Base-by-base conservation (phyloP, 768 basidiomycete genomes). In the Auricularia sp. region DNA sequence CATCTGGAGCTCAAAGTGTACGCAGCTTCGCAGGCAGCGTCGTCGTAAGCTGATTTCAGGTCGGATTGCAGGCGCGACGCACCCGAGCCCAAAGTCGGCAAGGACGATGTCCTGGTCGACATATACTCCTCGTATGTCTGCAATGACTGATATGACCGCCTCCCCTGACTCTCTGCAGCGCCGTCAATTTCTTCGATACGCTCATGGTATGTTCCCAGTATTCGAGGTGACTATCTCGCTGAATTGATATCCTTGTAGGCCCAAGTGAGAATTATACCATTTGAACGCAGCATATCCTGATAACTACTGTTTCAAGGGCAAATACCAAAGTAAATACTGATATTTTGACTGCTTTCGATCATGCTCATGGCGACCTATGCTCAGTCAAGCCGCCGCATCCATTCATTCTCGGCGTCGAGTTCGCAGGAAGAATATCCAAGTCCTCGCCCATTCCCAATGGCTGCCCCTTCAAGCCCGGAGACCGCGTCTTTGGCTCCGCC, bases 241-340 rank as follows among this genome's bases (percentile, higher is more conserved):
- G 18, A 14, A 8, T 62, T 47, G 61, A 24, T 34, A 42, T 33
- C 39, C 34, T 51, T 37, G 37, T 34, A 36, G 11, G 18, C 21
- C 35, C 33, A 33, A 51, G 47, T 44, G 29, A 14, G 65, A 62
- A 59, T 34, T 36, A 42, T 14, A 51, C 54, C 36, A 3, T 45
- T 6, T 16, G 6, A 8, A 8, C 16, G 21, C 18, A 11, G 63
- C 21, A 67, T 64, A 39, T 59, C 54, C 37, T 21, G 67, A 90
- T 85, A 92, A 93, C 68, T 77, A 96, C 34, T 92, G 94, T 77
- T 79, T 86, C 0, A 92, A 94, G 75, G 94, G 94, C 61, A 94
- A 90, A 78, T 90, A 96, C 73, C 94, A 96, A 71, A 74, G 75
- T 74, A 34, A 56, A 70, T 67, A 16, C 16, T n/a, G 10, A 34